These are phyloP conservation scores for Leishmania tropica DNA, from an alignment of 208 protist genomes.

Conservation along the genomic window DNA sequence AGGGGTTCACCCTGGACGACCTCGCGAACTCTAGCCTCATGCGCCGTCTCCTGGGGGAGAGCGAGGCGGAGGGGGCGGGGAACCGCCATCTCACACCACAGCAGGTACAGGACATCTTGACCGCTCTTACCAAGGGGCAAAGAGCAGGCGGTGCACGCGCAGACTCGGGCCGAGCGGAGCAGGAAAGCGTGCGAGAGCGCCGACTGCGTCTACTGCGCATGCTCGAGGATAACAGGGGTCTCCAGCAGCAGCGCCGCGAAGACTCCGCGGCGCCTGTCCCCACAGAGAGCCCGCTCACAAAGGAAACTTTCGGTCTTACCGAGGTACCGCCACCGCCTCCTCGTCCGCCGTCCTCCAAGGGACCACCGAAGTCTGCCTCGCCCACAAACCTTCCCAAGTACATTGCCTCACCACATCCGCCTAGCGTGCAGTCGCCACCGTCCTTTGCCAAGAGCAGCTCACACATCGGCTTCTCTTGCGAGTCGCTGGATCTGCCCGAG, in stretches of 20 bases:
- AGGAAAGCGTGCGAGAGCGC: slow-evolving; percentile 35
- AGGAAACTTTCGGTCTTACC: slow-evolving; percentile 40
- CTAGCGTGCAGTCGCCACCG: not conserved
- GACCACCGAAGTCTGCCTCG: not conserved
- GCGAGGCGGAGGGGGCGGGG: slow-evolving; percentile 23
- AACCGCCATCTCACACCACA: slow-evolving; percentile 27
- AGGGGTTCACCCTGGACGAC: slow-evolving; percentile 54
- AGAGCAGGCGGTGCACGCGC: not conserved
- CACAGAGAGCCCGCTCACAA: not conserved
- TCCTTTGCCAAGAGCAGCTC: not conserved
- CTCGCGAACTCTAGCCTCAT: slow-evolving; percentile 62
- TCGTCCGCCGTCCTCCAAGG: not conserved
- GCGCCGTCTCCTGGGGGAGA: slow-evolving; percentile 46
- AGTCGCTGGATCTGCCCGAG: not conserved
- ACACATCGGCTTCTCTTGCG: not conserved
- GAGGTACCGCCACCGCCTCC: slow-evolving; percentile 21
- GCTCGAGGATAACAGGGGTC: slow-evolving; percentile 27
- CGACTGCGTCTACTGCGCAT: slow-evolving; percentile 47
- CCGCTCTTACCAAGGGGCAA: slow-evolving; percentile 35
- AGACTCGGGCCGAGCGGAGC: slow-evolving; percentile 21
- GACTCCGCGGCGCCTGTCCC: slow-evolving; percentile 1
- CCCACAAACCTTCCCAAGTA: not conserved
- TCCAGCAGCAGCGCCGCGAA: slow-evolving; percentile 21
- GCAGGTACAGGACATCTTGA: slow-evolving; percentile 50
- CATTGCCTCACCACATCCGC: not conserved